These are phyloP conservation scores for Trypanosomatidae sp. DNA, from an alignment of 208 protist genomes.

Conservation along the genomic window DNA sequence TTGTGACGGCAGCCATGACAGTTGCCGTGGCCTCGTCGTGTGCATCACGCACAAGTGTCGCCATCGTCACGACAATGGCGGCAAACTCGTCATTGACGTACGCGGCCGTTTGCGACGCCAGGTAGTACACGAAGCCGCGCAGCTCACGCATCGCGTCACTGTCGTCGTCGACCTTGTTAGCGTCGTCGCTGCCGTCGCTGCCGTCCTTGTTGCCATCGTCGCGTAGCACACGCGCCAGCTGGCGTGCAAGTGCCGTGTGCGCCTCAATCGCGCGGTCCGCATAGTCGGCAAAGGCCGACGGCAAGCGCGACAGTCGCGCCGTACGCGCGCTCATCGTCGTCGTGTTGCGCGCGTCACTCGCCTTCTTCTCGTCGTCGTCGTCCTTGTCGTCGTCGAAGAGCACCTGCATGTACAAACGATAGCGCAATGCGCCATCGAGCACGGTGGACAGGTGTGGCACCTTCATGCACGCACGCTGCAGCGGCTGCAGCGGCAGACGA, in stretches of 20 bases:
- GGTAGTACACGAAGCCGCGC: slow-evolving; percentile 2
- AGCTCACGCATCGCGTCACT: neutral
- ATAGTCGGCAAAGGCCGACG: too few relatives aligned
- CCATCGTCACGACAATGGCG: neutral
- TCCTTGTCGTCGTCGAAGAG: slow-evolving; percentile 14
- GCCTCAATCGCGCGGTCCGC: too few relatives aligned
- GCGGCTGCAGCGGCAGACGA: slow-evolving; percentile 6
- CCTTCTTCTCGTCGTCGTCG: too few relatives aligned
- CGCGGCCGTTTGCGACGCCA: neutral
- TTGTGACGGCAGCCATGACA: neutral
- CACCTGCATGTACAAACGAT: slow-evolving; percentile 40
- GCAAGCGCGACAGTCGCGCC: too few relatives aligned
- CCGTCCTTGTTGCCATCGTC: too few relatives aligned
- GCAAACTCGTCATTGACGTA: neutral
- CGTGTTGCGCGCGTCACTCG: too few relatives aligned
- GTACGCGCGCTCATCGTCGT: too few relatives aligned
- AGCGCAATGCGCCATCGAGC: slow-evolving; percentile 19
- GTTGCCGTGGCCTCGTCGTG: neutral
- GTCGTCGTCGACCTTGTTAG: neutral
- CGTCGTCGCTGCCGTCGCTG: too few relatives aligned
- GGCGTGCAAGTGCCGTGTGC: neutral
- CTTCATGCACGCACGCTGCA: slow-evolving; percentile 45
- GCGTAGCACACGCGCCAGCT: neutral
- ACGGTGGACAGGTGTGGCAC: slow-evolving; percentile 32
- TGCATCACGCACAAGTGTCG: neutral